These are phyloP conservation scores for Phytophthora colocasiae DNA, from an alignment of 352 stramenopile species.

Conservation along the genomic window DNA sequence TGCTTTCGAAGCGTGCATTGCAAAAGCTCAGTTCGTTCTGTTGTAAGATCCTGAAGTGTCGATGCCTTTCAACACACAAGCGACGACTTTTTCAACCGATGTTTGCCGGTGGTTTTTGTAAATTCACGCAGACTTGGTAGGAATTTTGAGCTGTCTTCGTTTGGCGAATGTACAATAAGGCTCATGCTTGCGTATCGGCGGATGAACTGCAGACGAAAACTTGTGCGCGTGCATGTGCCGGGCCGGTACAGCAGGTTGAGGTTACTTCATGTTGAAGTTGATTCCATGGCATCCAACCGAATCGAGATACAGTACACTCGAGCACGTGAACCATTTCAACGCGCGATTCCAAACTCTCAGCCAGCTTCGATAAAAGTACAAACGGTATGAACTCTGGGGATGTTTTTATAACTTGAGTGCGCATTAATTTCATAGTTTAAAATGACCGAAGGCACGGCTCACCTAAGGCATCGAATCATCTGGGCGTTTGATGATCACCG, in stretches of 20 bases:
- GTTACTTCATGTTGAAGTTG: conserved; percentile 7
- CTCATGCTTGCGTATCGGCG: conserved; percentile 4
- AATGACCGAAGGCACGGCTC: conserved; percentile 34
- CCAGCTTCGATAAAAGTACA: too few relatives aligned
- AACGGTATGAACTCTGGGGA: too few relatives aligned
- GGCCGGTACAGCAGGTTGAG: too few relatives aligned
- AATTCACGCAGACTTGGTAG: too few relatives aligned
- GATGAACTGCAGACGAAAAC: conserved; percentile 8
- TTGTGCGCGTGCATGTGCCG: neutral
- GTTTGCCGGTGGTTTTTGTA: too few relatives aligned
- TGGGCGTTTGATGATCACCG: conserved; percentile 68
- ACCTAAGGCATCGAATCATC: conserved; percentile 40
- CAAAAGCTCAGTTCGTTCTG: conserved; percentile 6
- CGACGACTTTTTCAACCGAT: conserved; percentile 3
- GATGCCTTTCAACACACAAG: neutral
- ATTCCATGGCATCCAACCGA: conserved; percentile 1
- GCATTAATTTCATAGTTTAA: conserved; percentile 24
- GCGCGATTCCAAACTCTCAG: too few relatives aligned
- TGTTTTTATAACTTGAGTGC: too few relatives aligned
- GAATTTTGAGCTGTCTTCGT: too few relatives aligned
- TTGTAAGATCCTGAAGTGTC: neutral
- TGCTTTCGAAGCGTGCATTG: neutral
- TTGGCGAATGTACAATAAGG: neutral
- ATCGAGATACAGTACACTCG: too few relatives aligned
- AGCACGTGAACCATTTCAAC: too few relatives aligned